These are phyloP conservation scores for Termitomyces sp. DNA, from an alignment of 768 basidiomycete species.

Conservation along the genomic window DNA sequence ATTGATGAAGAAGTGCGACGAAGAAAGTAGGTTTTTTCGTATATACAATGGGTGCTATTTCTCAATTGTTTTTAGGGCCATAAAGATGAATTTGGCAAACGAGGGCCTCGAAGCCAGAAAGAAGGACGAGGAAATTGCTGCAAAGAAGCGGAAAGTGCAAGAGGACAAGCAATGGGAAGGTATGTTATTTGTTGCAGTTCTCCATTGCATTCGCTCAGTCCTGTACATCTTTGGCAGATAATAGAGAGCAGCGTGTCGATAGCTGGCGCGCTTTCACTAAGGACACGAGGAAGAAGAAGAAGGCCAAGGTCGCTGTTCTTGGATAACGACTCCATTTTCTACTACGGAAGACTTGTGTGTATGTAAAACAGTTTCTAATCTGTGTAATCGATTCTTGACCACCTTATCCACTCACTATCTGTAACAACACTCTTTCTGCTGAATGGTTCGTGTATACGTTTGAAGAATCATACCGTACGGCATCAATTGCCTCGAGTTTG, in stretches of 20 bases:
- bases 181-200: slow-evolving; percentile 22
- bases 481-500: background rate
- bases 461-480: slow-evolving; percentile 4
- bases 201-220: background rate
- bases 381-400: slow-evolving; percentile 13
- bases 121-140: slow-evolving; percentile 79
- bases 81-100: slow-evolving; percentile 89
- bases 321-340: slow-evolving; percentile 37
- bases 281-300: slow-evolving; percentile 79
- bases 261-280: slow-evolving; percentile 77
- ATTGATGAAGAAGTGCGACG: slow-evolving; percentile 88
- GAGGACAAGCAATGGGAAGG: slow-evolving; percentile 91
- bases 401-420: background rate
- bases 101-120: slow-evolving; percentile 90
- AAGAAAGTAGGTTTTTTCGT: slow-evolving; percentile 55
- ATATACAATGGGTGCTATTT: background rate
- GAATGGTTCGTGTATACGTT: slow-evolving; percentile 6
- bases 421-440: slow-evolving; percentile 5
- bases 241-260: slow-evolving; percentile 75
- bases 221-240: slow-evolving; percentile 35
- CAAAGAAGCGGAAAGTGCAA: slow-evolving; percentile 82
- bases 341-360: slow-evolving; percentile 13
- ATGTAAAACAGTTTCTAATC: slow-evolving; percentile 16
- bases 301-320: slow-evolving; percentile 59
- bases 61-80: slow-evolving; percentile 42